These are phyloP conservation scores for Zasmidium cellare DNA, from an alignment of 2,329 filamentous ascomycete species.

Conservation along the genomic window DNA sequence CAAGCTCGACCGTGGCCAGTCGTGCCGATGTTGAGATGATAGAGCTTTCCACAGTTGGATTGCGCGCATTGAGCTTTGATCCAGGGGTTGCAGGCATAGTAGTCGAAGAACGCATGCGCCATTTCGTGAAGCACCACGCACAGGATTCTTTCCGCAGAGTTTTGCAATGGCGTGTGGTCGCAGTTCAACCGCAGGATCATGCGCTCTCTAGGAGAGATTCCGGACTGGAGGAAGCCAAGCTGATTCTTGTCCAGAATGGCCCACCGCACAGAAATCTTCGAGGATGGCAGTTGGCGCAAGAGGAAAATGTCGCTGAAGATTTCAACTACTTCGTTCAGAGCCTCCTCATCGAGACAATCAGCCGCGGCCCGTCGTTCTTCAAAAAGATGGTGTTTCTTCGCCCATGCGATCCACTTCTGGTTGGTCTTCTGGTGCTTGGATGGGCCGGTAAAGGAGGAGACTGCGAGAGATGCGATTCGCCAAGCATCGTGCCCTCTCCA, in stretches of 20 bases:
- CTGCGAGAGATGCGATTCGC: not conserved
- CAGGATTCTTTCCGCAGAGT: not conserved
- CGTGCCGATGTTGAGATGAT: conserved; percentile 2
- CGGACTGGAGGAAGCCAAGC: not conserved
- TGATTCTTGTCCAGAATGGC: not conserved
- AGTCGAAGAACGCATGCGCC: conserved; percentile 9
- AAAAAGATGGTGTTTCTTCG: not conserved
- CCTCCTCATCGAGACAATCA: not conserved
- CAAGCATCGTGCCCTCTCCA: conserved; percentile 4
- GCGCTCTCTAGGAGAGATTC: not conserved
- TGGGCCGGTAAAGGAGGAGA: not conserved
- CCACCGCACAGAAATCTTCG: conserved; percentile 4
- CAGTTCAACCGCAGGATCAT: not conserved
- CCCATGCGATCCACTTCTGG: not conserved
- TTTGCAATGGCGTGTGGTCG: not conserved
- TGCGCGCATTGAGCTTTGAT: conserved; percentile 2
- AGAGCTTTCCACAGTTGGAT: conserved; percentile 7
- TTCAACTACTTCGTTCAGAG: not conserved
- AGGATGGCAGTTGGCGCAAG: conserved; percentile 9
- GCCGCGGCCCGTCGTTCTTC: not conserved
- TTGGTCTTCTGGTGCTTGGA: not conserved
- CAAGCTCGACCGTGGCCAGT: conserved; percentile 18
- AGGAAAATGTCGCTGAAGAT: conserved; percentile 18
- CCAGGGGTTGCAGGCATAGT: conserved; percentile 17
- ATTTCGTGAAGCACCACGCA: conserved; percentile 11